Conservation (phyloP, 306 rosid genomes). For the Macrotyloma uniflorum region DNA sequence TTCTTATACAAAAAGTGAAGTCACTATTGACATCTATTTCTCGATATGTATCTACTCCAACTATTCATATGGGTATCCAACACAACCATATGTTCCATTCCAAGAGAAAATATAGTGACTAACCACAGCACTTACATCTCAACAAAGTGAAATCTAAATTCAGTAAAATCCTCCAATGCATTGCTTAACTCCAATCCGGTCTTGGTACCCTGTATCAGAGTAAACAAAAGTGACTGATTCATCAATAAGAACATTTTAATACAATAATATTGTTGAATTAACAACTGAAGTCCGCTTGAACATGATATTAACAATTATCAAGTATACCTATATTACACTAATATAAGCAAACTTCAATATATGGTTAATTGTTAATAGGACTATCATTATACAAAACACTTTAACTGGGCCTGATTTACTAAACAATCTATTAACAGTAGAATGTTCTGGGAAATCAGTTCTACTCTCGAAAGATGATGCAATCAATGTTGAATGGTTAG, state of each 20-base stretch:
- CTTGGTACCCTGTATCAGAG: constrained; percentile 30
- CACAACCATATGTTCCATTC: constrained; percentile 1
- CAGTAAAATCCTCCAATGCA: constrained; percentile 9
- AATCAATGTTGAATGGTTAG: background rate
- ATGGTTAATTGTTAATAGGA: background rate
- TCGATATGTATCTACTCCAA: background rate
- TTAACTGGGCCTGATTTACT: background rate
- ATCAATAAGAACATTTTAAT: background rate
- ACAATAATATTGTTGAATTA: background rate
- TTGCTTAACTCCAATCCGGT: background rate
- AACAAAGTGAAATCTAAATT: constrained; percentile 23
- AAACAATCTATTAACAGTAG: constrained; percentile 2
- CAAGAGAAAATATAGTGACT: constrained; percentile 2
- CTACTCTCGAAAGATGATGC: background rate
- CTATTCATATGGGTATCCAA: constrained; percentile 6
- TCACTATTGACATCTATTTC: constrained; percentile 17
- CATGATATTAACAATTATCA: background rate
- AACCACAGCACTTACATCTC: constrained; percentile 27
- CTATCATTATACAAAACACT: background rate
- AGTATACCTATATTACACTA: background rate
- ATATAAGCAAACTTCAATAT: background rate
- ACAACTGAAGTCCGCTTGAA: background rate
- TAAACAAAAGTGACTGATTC: constrained; percentile 14
- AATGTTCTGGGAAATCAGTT: background rate
- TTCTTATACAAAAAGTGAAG: constrained; percentile 12